Percentiles rank a stretch among this genome's conserved stretches.
phyloP scores from a whole-genome alignment of 768 basidiomycete genomes.

The Suillus cothurnatus region DNA sequence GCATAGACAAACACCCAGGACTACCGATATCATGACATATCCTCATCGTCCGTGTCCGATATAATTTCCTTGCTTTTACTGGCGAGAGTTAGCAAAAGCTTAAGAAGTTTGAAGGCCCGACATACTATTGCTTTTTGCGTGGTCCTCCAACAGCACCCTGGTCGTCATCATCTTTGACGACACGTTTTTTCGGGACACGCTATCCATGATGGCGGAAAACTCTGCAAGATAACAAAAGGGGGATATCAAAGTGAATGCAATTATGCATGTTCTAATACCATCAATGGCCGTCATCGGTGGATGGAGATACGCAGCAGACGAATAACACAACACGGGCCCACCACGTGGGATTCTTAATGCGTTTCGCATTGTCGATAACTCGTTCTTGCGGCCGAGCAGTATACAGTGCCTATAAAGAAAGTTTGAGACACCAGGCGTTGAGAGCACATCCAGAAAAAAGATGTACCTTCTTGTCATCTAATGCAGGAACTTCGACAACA shows the following conservation, averaged over 20 bases:
- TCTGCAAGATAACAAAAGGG: background rate
- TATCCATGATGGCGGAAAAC: slow-evolving; percentile 10
- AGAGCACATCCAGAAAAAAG: background rate
- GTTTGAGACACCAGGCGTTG: too few species aligned
- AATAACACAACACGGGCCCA: too few species aligned
- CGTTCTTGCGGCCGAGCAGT: too few species aligned
- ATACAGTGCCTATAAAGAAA: too few species aligned
- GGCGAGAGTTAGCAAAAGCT: slow-evolving; percentile 11
- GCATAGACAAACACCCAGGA: slow-evolving; percentile 12
- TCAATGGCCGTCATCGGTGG: too few species aligned
- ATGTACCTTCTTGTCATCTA: background rate
- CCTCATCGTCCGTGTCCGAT: slow-evolving; percentile 55
- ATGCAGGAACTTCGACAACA: background rate
- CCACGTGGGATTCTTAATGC: too few species aligned
- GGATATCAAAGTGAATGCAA: too few species aligned
- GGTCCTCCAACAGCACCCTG: slow-evolving; percentile 65
- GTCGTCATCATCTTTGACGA: slow-evolving; percentile 77
- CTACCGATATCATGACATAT: slow-evolving; percentile 52
- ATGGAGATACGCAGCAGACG: too few species aligned
- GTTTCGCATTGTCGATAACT: too few species aligned
- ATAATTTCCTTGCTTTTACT: slow-evolving; percentile 48
- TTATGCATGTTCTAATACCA: too few species aligned
- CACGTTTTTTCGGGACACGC: slow-evolving; percentile 68
- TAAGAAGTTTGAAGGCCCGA: slow-evolving; percentile 13
- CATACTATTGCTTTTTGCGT: slow-evolving; percentile 78